These are phyloP conservation scores for Mycena chlorophos DNA, from an alignment of 768 basidiomycete species.

Conservation along the genomic window DNA sequence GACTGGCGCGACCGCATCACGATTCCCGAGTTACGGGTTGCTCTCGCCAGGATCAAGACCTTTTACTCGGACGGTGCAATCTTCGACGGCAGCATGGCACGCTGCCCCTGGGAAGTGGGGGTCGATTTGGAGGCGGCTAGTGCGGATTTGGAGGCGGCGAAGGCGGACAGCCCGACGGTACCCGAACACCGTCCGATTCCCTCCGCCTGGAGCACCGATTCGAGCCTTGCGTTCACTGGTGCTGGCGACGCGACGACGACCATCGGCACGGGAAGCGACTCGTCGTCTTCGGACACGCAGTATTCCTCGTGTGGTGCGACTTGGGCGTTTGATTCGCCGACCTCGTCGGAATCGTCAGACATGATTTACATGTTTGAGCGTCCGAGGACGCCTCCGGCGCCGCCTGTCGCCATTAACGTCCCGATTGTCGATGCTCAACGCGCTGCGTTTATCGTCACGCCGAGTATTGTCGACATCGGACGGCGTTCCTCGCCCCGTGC, in stretches of 20 bases:
- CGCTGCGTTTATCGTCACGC: slow-evolving; percentile 57
- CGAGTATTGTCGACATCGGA: slow-evolving; percentile 46
- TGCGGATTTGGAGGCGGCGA: slow-evolving; percentile 16
- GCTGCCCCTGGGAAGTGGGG: slow-evolving; percentile 76
- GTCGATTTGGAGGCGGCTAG: slow-evolving; percentile 47
- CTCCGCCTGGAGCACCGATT: slow-evolving; percentile 38
- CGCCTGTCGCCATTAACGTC: slow-evolving; percentile 28
- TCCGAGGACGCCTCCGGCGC: slow-evolving; percentile 50
- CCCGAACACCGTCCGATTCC: background rate
- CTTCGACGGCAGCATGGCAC: slow-evolving; percentile 80
- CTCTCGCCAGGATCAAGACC: slow-evolving; percentile 54
- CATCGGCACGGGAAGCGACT: slow-evolving; percentile 10
- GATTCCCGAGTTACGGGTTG: slow-evolving; percentile 53
- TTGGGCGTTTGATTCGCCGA: slow-evolving; percentile 55
- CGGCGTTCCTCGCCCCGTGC: slow-evolving; percentile 32
- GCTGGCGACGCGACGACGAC: background rate
- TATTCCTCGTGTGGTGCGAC: slow-evolving; percentile 51
- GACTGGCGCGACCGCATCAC: slow-evolving; percentile 63
- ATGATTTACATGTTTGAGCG: slow-evolving; percentile 45
- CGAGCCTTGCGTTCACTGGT: slow-evolving; percentile 29
- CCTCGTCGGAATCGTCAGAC: slow-evolving; percentile 45
- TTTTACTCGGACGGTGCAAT: slow-evolving; percentile 77
- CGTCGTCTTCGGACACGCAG: slow-evolving; percentile 27
- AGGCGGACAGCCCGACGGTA: background rate
- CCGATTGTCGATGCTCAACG: slow-evolving; percentile 48